These are phyloP conservation scores for Trichoderma arundinaceum DNA, from an alignment of 2,329 filamentous ascomycete genomes.

Conservation along the genomic window DNA sequence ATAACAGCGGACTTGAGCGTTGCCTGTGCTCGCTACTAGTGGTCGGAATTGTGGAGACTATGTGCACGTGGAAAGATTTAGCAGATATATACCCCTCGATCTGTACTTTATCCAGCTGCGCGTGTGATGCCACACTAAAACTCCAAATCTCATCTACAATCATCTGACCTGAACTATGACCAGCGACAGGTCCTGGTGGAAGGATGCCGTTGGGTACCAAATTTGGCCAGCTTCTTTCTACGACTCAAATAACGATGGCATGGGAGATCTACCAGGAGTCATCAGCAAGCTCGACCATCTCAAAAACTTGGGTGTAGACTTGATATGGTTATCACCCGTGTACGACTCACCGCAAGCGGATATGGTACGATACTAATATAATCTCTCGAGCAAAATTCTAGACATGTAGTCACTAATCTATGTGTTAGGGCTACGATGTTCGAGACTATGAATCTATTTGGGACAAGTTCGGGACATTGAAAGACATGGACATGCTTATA, in stretches of 20 bases:
- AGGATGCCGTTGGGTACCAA: slow-evolving; percentile 60
- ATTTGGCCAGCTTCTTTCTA: slow-evolving; percentile 63
- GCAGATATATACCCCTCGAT: too few species aligned
- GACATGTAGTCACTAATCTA: slow-evolving; percentile 35
- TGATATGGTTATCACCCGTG: slow-evolving; percentile 53
- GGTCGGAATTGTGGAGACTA: too few species aligned
- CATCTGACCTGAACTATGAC: too few species aligned
- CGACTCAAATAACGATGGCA: slow-evolving; percentile 59
- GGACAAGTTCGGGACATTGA: slow-evolving; percentile 55
- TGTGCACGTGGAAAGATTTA: too few species aligned
- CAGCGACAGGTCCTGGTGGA: slow-evolving; percentile 55
- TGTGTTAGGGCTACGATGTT: slow-evolving; percentile 64
- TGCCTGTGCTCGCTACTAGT: too few species aligned
- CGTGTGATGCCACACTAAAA: too few species aligned
- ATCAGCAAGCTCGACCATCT: slow-evolving; percentile 60
- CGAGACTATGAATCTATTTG: slow-evolving; percentile 68
- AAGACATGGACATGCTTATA: slow-evolving; percentile 30
- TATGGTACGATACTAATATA: too few species aligned
- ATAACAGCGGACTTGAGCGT: too few species aligned
- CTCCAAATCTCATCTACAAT: too few species aligned
- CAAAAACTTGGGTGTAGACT: slow-evolving; percentile 55
- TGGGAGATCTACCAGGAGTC: slow-evolving; percentile 60
- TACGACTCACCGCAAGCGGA: slow-evolving; percentile 51
- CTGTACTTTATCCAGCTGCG: too few species aligned
- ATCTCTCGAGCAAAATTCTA: too few species aligned